These are phyloP conservation scores for Tylopilus rubrobrunneus DNA, from an alignment of 768 basidiomycete genomes.

Conservation along the genomic window DNA sequence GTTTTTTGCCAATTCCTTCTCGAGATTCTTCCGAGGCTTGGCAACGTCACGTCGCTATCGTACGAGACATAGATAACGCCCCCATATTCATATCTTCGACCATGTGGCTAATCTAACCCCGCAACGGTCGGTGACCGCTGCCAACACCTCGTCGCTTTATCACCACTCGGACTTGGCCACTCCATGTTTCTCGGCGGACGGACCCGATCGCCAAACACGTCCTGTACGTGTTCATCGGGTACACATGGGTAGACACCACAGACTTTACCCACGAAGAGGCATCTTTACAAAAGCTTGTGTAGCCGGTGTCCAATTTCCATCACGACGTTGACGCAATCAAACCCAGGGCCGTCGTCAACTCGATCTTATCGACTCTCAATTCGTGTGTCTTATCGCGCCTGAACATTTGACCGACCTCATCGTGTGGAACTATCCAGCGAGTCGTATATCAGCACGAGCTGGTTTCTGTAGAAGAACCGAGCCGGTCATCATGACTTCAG, in stretches of 20 bases:
- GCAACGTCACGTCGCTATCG: conserved; percentile 6
- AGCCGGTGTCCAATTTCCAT: background rate
- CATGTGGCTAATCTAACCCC: conserved; percentile 8
- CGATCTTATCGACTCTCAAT: background rate
- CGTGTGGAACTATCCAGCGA: background rate
- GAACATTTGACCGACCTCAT: background rate
- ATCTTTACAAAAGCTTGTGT: background rate
- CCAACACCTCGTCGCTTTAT: background rate
- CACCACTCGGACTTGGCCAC: background rate
- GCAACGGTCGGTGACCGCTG: background rate
- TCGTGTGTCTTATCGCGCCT: no score
- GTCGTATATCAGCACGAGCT: background rate
- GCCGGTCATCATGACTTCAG: background rate
- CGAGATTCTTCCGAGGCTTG: background rate
- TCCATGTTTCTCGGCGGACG: background rate
- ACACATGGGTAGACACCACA: background rate
- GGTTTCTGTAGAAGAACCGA: background rate
- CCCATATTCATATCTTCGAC: background rate
- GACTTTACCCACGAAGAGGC: background rate
- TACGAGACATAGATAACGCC: background rate
- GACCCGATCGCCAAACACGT: background rate
- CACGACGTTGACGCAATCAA: background rate
- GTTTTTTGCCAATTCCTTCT: background rate
- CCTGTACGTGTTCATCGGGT: background rate
- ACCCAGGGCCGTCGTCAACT: background rate